A percentile compares a stretch with the other conserved stretches of the same genome.
Evolutionary conservation across 2,329 filamentous ascomycete species (phyloP).

Genomic region (Dothidotthia symphoricarpi): DNA sequence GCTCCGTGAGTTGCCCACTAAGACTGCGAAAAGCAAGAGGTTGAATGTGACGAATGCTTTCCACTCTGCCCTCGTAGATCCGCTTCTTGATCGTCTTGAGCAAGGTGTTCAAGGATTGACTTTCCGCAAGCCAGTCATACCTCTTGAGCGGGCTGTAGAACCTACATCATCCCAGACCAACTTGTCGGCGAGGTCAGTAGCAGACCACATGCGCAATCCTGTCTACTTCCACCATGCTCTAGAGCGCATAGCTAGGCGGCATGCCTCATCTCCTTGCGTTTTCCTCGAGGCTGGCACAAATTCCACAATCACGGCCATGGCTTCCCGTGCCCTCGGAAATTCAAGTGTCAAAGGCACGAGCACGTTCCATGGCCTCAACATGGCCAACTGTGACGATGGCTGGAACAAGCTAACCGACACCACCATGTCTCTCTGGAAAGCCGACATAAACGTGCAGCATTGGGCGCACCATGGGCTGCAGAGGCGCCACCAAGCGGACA

Average conservation of each 20-base stretch:
- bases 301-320: constrained; percentile 31
- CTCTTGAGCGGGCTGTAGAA: constrained; percentile 21
- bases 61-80: constrained; percentile 27
- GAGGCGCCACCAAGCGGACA: constrained; percentile 25
- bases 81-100: constrained; percentile 16
- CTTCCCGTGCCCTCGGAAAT: constrained; percentile 26
- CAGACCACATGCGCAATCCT: constrained; percentile 45
- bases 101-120: constrained; percentile 22
- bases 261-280: constrained; percentile 16
- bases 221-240: constrained; percentile 50
- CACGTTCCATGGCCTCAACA: constrained; percentile 9
- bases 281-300: constrained; percentile 26
- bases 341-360: background rate
- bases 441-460: constrained; percentile 36
- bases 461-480: constrained; percentile 43
- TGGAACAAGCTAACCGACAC: constrained; percentile 22
- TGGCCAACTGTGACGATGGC: constrained; percentile 1
- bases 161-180: background rate
- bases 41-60: constrained; percentile 23
- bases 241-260: constrained; percentile 38
- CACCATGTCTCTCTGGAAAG: constrained; percentile 43
- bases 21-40: constrained; percentile 11
- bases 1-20: constrained; percentile 16
- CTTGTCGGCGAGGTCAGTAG: background rate
- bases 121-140: constrained; percentile 36